Percentiles rank a stretch among this genome's conserved stretches.
phyloP scores from a whole-genome alignment of 768 basidiomycete genomes.

The Tricholoma hemisulphureum region DNA sequence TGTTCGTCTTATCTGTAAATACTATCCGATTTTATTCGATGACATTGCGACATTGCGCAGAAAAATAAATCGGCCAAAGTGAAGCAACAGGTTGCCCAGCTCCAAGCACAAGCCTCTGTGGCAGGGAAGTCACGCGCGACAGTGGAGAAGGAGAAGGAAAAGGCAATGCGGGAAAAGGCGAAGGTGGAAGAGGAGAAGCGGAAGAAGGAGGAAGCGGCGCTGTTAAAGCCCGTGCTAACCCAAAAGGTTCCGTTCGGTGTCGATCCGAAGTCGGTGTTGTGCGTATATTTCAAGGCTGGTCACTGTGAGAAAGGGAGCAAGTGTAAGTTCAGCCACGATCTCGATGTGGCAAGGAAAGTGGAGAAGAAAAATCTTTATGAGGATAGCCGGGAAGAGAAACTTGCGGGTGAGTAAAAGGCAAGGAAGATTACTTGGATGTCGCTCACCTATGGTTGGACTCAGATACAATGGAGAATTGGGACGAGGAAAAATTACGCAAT shows the following conservation, averaged over 20 bases:
- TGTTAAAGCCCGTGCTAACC: conserved; percentile 75
- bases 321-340: conserved; percentile 97
- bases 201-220: conserved; percentile 78
- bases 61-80: conserved; percentile 96
- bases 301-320: conserved; percentile 90
- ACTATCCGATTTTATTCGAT: conserved; percentile 8
- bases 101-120: conserved; percentile 73
- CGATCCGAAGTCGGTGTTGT: conserved; percentile 93
- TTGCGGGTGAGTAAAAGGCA: conserved; percentile 50
- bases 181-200: conserved; percentile 81
- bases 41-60: conserved; percentile 35
- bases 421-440: not conserved
- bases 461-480: conserved; percentile 99
- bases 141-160: conserved; percentile 86
- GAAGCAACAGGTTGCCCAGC: conserved; percentile 75
- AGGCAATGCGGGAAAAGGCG: conserved; percentile 69
- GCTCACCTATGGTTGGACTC: not conserved
- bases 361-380: conserved; percentile 96
- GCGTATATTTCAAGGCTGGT: conserved; percentile 90
- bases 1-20: conserved; percentile 5
- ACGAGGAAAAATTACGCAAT: conserved; percentile 87
- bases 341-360: conserved; percentile 84
- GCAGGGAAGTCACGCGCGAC: conserved; percentile 78
- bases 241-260: conserved; percentile 95
- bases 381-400: conserved; percentile 81